Conservation (phyloP, 2,329 filamentous ascomycete species). For the Talaromyces amestolkiae region DNA sequence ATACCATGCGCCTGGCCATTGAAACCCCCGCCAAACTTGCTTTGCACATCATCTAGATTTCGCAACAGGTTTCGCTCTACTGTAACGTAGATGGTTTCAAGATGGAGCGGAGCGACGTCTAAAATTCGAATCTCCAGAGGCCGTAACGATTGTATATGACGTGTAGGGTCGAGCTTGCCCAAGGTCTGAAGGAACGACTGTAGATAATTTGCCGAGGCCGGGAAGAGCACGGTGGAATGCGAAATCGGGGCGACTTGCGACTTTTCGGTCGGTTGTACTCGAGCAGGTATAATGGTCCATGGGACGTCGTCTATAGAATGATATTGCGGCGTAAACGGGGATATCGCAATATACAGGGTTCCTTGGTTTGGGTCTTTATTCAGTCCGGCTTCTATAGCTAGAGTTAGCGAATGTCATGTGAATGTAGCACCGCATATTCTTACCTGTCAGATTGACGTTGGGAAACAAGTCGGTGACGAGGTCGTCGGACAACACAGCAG, state of each 20-base stretch:
- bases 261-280: constrained; percentile 45
- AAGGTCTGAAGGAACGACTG: constrained; percentile 75
- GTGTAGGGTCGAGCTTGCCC: constrained; percentile 71
- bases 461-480: constrained; percentile 77
- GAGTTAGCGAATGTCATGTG: constrained; percentile 1
- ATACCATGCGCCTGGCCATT: constrained; percentile 33
- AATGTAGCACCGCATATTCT: constrained; percentile 11
- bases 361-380: constrained; percentile 29
- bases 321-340: constrained; percentile 45
- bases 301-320: constrained; percentile 57
- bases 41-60: constrained; percentile 78
- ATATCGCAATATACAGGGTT: constrained; percentile 46
- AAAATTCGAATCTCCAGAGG: constrained; percentile 81
- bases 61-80: constrained; percentile 77
- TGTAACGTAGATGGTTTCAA: constrained; percentile 84
- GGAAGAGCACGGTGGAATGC: constrained; percentile 74
- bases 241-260: constrained; percentile 61
- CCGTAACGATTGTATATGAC: constrained; percentile 68
- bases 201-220: constrained; percentile 68
- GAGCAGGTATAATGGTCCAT: constrained; percentile 84
- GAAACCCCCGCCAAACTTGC: constrained; percentile 71
- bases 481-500: constrained; percentile 82
- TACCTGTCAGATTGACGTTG: constrained; percentile 55
- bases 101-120: constrained; percentile 72
- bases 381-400: constrained; percentile 18